These are phyloP conservation scores for Geotrichum restrictum DNA, from an alignment of 1,139 yeast genomes.

Conservation along the genomic window DNA sequence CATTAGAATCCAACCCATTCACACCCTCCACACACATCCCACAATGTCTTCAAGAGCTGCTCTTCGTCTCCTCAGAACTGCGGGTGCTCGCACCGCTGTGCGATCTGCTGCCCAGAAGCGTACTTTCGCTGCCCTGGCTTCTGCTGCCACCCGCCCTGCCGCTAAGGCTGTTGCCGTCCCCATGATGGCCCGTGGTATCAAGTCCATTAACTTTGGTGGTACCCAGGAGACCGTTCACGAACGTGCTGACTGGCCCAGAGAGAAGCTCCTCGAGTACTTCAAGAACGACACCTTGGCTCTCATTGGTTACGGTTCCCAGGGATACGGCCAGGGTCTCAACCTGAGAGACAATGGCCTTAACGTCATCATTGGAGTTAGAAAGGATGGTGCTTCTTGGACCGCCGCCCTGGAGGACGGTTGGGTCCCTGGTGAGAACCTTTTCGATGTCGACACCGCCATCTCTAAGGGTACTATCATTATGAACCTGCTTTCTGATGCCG, in stretches of 20 bases:
- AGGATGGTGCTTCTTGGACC: conserved; percentile 98
- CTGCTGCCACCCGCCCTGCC: conserved; percentile 24
- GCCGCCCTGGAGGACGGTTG: conserved; percentile 99
- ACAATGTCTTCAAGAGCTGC: conserved; percentile 35
- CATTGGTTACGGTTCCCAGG: conserved; percentile 99
- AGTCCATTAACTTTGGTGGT: conserved; percentile 96
- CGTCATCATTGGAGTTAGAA: conserved; percentile 96
- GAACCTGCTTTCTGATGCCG: conserved; percentile 98
- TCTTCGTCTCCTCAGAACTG: conserved; percentile 33
- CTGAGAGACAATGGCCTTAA: conserved; percentile 97
- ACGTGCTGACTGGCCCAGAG: conserved; percentile 99
- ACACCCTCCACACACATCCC: background rate
- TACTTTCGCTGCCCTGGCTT: conserved; percentile 27
- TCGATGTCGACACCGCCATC: conserved; percentile 91
- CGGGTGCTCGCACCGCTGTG: conserved; percentile 32
- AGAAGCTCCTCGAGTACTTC: conserved; percentile 92
- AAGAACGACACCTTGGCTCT: conserved; percentile 95
- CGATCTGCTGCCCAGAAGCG: conserved; percentile 32
- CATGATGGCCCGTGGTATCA: conserved; percentile 65
- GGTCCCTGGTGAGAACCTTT: conserved; percentile 98
- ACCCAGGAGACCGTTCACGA: conserved; percentile 93
- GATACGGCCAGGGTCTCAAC: conserved; percentile 99
- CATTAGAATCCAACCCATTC: background rate
- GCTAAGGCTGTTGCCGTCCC: conserved; percentile 26
- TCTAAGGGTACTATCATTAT: conserved; percentile 85